phyloP scores from a whole-genome alignment of 805 yeast species.

The Candida ulmi region DNA sequence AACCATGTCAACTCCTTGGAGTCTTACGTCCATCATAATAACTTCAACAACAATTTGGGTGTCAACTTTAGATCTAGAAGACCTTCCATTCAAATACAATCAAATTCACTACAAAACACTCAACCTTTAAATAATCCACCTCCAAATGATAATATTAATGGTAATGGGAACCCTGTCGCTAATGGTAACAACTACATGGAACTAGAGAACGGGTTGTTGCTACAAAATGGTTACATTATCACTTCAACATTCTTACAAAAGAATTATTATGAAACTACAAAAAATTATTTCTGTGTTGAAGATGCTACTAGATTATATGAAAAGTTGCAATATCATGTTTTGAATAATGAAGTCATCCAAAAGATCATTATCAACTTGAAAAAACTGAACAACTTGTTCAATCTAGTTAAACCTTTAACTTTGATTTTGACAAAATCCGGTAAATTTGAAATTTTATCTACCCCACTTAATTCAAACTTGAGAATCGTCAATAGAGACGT shows the following conservation, averaged over 20 bases:
- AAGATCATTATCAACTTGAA: constrained; percentile 20
- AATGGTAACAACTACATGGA: constrained; percentile 22
- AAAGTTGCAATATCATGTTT: constrained; percentile 25
- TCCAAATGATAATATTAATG: too few relatives aligned
- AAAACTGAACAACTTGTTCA: constrained; percentile 22
- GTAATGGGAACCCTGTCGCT: too few relatives aligned
- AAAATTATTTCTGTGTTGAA: constrained; percentile 49
- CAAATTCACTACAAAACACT: constrained; percentile 6
- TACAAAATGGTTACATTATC: constrained; percentile 49
- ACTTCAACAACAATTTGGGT: constrained; percentile 11
- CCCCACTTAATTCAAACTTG: constrained; percentile 60
- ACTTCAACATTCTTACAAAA: constrained; percentile 53
- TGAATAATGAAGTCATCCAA: constrained; percentile 27
- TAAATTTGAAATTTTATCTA: constrained; percentile 63
- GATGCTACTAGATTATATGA: constrained; percentile 34
- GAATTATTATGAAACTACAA: constrained; percentile 38
- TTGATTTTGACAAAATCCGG: constrained; percentile 58
- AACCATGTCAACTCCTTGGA: constrained; percentile 7
- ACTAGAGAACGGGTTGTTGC: constrained; percentile 58
- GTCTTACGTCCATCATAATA: constrained; percentile 10
- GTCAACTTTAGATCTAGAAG: constrained; percentile 21
- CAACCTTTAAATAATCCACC: constrained; percentile 2
- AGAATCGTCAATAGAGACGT: constrained; percentile 54
- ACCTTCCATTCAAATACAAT: constrained; percentile 16
- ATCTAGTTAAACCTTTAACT: constrained; percentile 26